These are phyloP conservation scores for Penicillium ucsense DNA, from an alignment of 495 filamentous ascomycete genomes.

Conservation along the genomic window DNA sequence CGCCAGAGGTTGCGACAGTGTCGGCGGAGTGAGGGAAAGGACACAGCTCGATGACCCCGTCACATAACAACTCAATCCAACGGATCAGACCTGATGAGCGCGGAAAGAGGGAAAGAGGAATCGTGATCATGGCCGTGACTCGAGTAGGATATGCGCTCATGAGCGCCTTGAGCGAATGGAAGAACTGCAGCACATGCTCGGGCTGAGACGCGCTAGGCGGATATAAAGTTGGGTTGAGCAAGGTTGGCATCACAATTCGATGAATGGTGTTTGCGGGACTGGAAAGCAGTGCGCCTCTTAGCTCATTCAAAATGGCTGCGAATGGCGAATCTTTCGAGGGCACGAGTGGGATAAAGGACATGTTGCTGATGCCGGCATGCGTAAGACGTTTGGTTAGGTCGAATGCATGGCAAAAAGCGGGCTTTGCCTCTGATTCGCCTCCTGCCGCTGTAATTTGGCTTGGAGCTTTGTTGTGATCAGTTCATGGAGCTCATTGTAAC, in stretches of 20 bases:
- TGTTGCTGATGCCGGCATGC: constrained; percentile 44
- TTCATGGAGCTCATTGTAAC: constrained; percentile 9
- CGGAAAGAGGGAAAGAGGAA: constrained; percentile 75
- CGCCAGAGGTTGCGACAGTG: constrained; percentile 44
- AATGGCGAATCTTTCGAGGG: constrained; percentile 52
- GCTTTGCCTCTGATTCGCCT: constrained; percentile 18
- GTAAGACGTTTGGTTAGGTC: constrained; percentile 78
- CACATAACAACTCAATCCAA: constrained; percentile 78
- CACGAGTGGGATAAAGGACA: constrained; percentile 48
- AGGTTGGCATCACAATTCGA: constrained; percentile 70
- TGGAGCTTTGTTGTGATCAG: constrained; percentile 11
- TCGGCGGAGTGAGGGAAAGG: constrained; percentile 67
- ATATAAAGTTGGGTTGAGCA: constrained; percentile 79
- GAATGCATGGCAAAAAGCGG: constrained; percentile 76
- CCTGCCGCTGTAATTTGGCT: constrained; percentile 7
- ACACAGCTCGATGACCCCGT: constrained; percentile 81
- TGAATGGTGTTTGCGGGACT: constrained; percentile 57
- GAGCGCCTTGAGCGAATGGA: constrained; percentile 70
- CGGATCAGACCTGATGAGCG: constrained; percentile 68
- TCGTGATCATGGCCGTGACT: constrained; percentile 64
- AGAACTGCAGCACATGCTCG: constrained; percentile 65
- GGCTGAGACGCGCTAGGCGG: constrained; percentile 57
- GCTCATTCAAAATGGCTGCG: constrained; percentile 47
- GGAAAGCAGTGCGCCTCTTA: constrained; percentile 47
- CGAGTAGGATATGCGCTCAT: constrained; percentile 54